Evolutionary conservation across 2,329 filamentous ascomycete genomes (phyloP).

Genomic region (Pyrenochaeta sp.): DNA sequence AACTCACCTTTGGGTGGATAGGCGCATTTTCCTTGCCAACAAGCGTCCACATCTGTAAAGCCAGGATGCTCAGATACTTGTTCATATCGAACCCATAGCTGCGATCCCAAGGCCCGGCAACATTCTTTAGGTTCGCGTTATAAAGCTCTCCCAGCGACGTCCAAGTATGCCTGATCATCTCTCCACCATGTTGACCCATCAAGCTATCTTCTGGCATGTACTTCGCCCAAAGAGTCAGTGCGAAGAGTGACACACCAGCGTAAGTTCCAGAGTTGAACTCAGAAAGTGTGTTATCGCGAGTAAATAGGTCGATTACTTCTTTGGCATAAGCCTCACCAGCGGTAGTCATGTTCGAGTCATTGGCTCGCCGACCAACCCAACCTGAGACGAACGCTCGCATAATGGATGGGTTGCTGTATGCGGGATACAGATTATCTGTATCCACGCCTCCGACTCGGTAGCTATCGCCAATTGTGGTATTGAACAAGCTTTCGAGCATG

Average conservation of each 20-base stretch:
- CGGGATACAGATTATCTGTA: conserved; percentile 68
- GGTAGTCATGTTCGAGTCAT: conserved; percentile 66
- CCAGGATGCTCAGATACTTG: conserved; percentile 66
- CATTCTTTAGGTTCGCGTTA: conserved; percentile 67
- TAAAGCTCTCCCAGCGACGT: conserved; percentile 62
- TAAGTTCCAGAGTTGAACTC: conserved; percentile 72
- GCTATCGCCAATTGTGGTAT: conserved; percentile 66
- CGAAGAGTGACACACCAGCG: conserved; percentile 68
- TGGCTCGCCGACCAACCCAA: conserved; percentile 65
- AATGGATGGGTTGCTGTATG: conserved; percentile 67
- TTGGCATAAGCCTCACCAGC: conserved; percentile 65
- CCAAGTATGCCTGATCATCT: conserved; percentile 65
- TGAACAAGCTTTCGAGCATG: conserved; percentile 64
- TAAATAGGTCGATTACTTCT: conserved; percentile 66
- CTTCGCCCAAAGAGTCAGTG: conserved; percentile 66
- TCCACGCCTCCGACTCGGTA: conserved; percentile 69
- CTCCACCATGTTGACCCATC: conserved; percentile 61
- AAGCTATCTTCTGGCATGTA: conserved; percentile 64
- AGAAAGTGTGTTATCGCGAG: conserved; percentile 64
- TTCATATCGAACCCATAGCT: conserved; percentile 72
- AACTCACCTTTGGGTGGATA: conserved; percentile 41
- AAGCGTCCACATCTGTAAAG: conserved; percentile 66
- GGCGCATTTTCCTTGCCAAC: conserved; percentile 58
- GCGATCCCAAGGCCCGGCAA: conserved; percentile 72
- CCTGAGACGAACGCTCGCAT: conserved; percentile 70